A percentile compares a stretch with the other conserved stretches of the same genome.
These are phyloP conservation scores for Teratosphaeria destructans DNA, from an alignment of 2,329 filamentous ascomycete species.

Conservation along the genomic window DNA sequence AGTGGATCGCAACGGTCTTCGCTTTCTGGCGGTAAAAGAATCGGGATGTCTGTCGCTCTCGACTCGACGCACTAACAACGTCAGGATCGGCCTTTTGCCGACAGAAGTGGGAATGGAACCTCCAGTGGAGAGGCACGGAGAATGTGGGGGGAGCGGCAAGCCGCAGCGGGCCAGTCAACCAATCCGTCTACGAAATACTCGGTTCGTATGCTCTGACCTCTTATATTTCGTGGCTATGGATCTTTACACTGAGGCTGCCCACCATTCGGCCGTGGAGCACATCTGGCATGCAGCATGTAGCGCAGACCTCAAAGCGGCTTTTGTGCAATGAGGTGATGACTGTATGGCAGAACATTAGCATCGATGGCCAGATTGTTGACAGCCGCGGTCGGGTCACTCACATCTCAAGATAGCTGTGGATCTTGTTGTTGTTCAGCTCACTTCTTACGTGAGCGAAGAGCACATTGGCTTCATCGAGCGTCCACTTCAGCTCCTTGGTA, in stretches of 20 bases:
- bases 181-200: too few species aligned
- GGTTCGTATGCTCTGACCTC: too few species aligned
- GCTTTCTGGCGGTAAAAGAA: too few species aligned
- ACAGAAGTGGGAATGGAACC: neutral
- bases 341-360: neutral
- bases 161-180: too few species aligned
- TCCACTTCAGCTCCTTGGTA: conserved; percentile 34
- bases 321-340: neutral
- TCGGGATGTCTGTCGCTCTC: too few species aligned
- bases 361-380: neutral
- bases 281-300: neutral
- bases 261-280: neutral
- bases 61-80: neutral
- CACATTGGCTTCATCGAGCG: conserved; percentile 33
- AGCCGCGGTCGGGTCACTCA: conserved; percentile 16
- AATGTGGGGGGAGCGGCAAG: neutral
- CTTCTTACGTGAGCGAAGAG: conserved; percentile 34
- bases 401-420: conserved; percentile 35
- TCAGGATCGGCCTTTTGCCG: neutral
- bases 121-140: neutral
- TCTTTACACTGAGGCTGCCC: neutral
- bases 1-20: too few species aligned
- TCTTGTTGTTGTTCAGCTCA: conserved; percentile 27
- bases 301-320: neutral
- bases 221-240: neutral